A percentile compares a stretch with the other conserved stretches of the same genome.
Conservation (phyloP, 345 rosid species). For the Citrus reticulata region DNA sequence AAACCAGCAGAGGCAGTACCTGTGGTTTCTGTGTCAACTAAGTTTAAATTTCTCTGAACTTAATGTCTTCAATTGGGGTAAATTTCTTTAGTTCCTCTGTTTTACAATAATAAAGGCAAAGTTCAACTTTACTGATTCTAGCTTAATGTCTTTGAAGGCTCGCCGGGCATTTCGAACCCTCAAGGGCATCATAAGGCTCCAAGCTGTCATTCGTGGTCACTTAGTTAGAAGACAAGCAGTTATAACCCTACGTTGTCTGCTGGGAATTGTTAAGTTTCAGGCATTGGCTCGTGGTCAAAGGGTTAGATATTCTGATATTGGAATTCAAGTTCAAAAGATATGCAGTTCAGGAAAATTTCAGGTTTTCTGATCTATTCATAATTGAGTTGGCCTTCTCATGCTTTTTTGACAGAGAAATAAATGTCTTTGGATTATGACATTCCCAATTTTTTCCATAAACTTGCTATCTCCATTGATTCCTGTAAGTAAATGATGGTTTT, state of each 20-base stretch:
- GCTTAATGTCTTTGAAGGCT: constrained; percentile 42
- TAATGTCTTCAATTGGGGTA: background rate
- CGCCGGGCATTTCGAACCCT: constrained; percentile 50
- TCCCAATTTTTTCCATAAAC: background rate
- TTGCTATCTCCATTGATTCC: background rate
- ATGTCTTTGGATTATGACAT: background rate
- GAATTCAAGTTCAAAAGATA: constrained; percentile 31
- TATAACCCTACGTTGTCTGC: constrained; percentile 60
- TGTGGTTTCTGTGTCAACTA: background rate
- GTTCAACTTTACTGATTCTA: constrained; percentile 14
- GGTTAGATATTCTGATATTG: constrained; percentile 41
- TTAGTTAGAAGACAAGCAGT: constrained; percentile 83
- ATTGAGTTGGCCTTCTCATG: background rate
- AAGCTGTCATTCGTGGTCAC: constrained; percentile 75
- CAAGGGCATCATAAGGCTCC: constrained; percentile 61
- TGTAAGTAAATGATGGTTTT: background rate
- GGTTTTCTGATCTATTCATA: constrained; percentile 19
- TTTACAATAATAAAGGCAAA: background rate
- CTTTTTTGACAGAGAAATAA: background rate
- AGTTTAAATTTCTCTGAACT: background rate
- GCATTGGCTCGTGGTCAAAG: constrained; percentile 53
- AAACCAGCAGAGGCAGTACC: background rate
- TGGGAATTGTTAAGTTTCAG: constrained; percentile 66
- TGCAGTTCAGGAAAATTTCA: constrained; percentile 24
- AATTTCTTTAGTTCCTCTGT: background rate